Evolutionary conservation across 2,329 filamentous ascomycete species (phyloP).

Genomic region (Neonectria hederae): DNA sequence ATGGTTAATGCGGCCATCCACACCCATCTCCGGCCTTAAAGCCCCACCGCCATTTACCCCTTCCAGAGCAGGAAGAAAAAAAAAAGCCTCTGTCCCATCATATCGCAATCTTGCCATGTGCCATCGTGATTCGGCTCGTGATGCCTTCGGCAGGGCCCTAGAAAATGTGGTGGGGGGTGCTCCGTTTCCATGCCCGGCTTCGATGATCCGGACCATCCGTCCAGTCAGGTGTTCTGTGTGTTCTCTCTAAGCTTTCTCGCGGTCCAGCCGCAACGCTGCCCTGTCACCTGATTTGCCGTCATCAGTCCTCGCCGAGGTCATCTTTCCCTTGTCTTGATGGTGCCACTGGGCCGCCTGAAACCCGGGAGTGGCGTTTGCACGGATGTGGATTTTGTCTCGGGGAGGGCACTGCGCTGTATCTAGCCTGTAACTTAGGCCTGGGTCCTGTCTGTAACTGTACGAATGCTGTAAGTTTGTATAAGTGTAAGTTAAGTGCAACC

Average conservation of each 20-base stretch:
- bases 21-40: conserved; percentile 15
- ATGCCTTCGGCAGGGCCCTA: conserved; percentile 26
- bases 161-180: conserved; percentile 20
- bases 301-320: not conserved
- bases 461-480: not conserved
- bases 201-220: conserved; percentile 17
- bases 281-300: conserved; percentile 6
- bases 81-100: conserved; percentile 2
- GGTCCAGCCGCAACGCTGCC: not conserved
- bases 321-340: not conserved
- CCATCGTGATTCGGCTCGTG: conserved; percentile 37
- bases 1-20: conserved; percentile 28
- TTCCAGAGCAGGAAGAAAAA: conserved; percentile 5
- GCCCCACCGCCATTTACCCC: conserved; percentile 12
- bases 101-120: conserved; percentile 27
- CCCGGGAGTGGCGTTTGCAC: conserved; percentile 17
- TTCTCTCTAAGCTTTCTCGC: conserved; percentile 4
- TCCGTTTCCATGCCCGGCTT: not conserved
- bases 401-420: too few species aligned
- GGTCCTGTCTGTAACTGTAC: too few species aligned
- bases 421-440: too few species aligned
- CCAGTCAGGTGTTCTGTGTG: conserved; percentile 4
- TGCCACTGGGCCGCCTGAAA: conserved; percentile 9
- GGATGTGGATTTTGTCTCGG: not conserved
- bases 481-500: conserved; percentile 3